A percentile compares a stretch with the other conserved stretches of the same genome.
Conservation (phyloP, 768 basidiomycete species). For the Trametes cinnabarina region DNA sequence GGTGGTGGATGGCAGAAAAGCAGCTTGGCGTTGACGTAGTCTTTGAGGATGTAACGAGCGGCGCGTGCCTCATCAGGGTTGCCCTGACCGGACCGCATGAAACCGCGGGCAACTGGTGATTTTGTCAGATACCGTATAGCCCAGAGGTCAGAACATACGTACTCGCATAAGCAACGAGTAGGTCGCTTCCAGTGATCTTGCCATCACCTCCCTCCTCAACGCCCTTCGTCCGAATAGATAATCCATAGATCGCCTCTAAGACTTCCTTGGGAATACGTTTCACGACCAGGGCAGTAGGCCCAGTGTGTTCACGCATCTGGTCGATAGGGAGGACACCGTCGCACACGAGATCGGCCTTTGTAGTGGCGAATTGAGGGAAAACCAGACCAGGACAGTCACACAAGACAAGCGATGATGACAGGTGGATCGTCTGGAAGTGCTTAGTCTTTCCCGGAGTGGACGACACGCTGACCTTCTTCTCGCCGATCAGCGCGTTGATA, state of each 20-base stretch:
- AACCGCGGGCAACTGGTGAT: conserved; percentile 81
- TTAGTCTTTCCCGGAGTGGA: conserved; percentile 98
- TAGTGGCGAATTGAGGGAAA: conserved; percentile 97
- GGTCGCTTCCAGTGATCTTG: conserved; percentile 68
- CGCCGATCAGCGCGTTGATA: conserved; percentile 92
- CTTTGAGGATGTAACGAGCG: conserved; percentile 90
- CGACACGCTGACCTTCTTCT: conserved; percentile 97
- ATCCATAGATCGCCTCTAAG: conserved; percentile 87
- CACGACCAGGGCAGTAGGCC: conserved; percentile 74
- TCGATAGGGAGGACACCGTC: conserved; percentile 98
- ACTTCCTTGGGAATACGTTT: conserved; percentile 78
- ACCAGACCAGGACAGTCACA: conserved; percentile 99
- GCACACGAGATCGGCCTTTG: conserved; percentile 92
- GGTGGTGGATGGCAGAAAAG: conserved; percentile 92
- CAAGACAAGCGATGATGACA: conserved; percentile 82
- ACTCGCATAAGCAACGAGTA: conserved; percentile 93
- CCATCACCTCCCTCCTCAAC: conserved; percentile 87
- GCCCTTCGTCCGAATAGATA: conserved; percentile 61
- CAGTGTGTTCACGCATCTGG: conserved; percentile 91
- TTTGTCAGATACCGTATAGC: conserved; percentile 14
- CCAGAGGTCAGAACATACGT: conserved; percentile 36
- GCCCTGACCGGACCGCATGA: conserved; percentile 89
- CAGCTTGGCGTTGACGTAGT: conserved; percentile 93
- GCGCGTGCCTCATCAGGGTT: conserved; percentile 96
- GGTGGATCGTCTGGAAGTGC: conserved; percentile 96